These are phyloP conservation scores for Diaporthe destruens DNA, from an alignment of 2,329 filamentous ascomycete genomes.

Conservation along the genomic window DNA sequence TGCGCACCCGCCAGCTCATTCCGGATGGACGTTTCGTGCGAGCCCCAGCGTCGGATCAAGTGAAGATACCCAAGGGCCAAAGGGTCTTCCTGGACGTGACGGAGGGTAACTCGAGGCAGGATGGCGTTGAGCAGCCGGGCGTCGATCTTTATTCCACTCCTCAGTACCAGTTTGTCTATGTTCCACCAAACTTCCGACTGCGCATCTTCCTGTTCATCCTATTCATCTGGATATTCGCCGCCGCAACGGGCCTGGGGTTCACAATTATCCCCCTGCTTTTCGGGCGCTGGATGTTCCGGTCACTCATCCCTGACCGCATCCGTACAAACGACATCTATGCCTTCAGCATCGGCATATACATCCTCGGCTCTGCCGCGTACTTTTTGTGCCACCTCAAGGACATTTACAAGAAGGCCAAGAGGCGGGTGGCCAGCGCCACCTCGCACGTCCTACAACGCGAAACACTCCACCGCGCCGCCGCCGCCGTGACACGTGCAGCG, in stretches of 20 bases:
- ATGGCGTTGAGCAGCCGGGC: constrained; percentile 71
- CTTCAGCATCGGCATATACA: constrained; percentile 89
- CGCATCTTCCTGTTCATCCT: constrained; percentile 89
- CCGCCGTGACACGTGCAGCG: constrained; percentile 50
- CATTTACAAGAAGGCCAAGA: constrained; percentile 52
- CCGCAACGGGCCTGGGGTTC: constrained; percentile 84
- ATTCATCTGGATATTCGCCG: constrained; percentile 93
- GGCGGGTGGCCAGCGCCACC: constrained; percentile 48
- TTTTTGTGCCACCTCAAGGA: constrained; percentile 64
- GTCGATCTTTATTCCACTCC: constrained; percentile 66
- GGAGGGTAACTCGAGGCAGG: constrained; percentile 73
- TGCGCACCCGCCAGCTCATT: constrained; percentile 66
- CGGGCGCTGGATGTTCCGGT: constrained; percentile 82
- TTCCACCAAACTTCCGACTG: constrained; percentile 86
- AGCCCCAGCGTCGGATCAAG: constrained; percentile 94
- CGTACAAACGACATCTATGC: constrained; percentile 96
- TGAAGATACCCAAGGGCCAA: constrained; percentile 89
- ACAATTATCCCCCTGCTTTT: constrained; percentile 90
- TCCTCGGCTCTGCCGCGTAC: constrained; percentile 78
- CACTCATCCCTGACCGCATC: constrained; percentile 77
- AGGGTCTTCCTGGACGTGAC: constrained; percentile 84
- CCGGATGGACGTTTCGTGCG: constrained; percentile 86
- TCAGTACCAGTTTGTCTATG: constrained; percentile 79
- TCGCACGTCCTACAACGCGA: constrained; percentile 49
- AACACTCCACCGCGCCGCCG: constrained; percentile 48